Evolutionary conservation across 179 eudicot species (phyloP).

Genomic region (Silene noctiflora): DNA sequence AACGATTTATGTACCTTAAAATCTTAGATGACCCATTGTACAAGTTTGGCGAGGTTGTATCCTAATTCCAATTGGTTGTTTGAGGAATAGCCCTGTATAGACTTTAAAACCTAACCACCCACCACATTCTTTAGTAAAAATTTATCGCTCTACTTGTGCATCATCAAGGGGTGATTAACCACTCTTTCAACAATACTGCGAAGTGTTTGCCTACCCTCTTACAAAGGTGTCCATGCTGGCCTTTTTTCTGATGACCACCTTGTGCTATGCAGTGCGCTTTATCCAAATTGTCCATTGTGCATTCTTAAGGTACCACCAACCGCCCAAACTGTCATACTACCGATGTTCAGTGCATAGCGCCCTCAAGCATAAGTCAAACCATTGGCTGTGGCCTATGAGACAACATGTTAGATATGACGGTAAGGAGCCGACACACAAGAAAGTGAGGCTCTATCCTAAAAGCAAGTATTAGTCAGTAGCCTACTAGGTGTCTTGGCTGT

Average conservation of each 20-base stretch:
- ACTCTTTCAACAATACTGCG: background rate
- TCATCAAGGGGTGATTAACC: constrained; percentile 7
- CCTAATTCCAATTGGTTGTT: background rate
- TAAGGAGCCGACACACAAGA: no score
- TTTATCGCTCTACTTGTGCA: background rate
- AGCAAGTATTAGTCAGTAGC: no score
- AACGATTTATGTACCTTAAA: background rate
- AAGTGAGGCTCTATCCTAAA: no score
- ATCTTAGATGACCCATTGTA: background rate
- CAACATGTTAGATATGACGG: no score
- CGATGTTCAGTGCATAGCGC: no score
- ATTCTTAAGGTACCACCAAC: background rate
- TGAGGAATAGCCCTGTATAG: background rate
- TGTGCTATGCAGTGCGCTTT: background rate
- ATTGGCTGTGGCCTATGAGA: no score
- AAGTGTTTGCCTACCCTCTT: background rate
- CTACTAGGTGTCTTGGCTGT: no score
- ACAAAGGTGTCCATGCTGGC: background rate
- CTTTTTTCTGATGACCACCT: background rate
- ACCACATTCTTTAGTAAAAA: background rate
- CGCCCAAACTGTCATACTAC: no score
- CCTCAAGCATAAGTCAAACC: no score
- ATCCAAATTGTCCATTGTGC: background rate
- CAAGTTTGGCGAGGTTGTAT: background rate
- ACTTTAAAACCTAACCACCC: background rate